These are phyloP conservation scores for Phytopythium oedochilum DNA, from an alignment of 352 stramenopile genomes.

Conservation along the genomic window DNA sequence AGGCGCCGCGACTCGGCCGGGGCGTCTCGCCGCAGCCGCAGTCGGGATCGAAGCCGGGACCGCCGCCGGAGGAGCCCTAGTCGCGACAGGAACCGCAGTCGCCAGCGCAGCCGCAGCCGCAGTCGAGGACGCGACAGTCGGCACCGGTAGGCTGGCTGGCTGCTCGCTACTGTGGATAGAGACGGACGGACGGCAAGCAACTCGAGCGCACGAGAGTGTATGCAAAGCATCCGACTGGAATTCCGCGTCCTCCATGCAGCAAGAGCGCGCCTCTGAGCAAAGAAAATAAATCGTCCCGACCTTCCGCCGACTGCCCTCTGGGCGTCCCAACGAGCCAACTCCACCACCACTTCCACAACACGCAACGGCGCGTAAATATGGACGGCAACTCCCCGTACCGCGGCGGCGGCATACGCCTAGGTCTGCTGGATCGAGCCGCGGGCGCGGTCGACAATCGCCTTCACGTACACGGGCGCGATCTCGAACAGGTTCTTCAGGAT, in stretches of 20 bases:
- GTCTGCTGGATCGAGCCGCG: conserved; percentile 42
- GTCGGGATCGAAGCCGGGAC: conserved; percentile 9
- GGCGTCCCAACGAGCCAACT: neutral
- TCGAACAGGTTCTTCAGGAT: conserved; percentile 89
- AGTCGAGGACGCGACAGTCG: neutral
- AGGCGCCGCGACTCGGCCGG: neutral
- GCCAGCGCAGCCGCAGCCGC: conserved; percentile 12
- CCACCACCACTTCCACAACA: neutral
- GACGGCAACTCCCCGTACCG: neutral
- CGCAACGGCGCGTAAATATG: neutral
- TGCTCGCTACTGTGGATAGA: neutral
- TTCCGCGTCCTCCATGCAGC: neutral
- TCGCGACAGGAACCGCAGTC: neutral
- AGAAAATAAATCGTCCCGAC: neutral
- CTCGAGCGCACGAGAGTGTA: neutral
- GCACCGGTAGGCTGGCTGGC: neutral
- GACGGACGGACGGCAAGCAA: neutral
- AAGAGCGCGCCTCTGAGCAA: neutral
- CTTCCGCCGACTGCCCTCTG: neutral
- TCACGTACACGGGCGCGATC: conserved; percentile 80
- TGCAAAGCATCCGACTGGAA: conserved; percentile 1
- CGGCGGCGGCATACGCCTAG: conserved; percentile 5
- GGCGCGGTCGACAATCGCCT: conserved; percentile 73
- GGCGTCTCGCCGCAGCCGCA: conserved; percentile 5
- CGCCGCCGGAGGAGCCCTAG: conserved; percentile 9